These are phyloP conservation scores for Lunasporangiospora selenospora DNA, from an alignment of 192 early-diverging fungal species.

Conservation along the genomic window DNA sequence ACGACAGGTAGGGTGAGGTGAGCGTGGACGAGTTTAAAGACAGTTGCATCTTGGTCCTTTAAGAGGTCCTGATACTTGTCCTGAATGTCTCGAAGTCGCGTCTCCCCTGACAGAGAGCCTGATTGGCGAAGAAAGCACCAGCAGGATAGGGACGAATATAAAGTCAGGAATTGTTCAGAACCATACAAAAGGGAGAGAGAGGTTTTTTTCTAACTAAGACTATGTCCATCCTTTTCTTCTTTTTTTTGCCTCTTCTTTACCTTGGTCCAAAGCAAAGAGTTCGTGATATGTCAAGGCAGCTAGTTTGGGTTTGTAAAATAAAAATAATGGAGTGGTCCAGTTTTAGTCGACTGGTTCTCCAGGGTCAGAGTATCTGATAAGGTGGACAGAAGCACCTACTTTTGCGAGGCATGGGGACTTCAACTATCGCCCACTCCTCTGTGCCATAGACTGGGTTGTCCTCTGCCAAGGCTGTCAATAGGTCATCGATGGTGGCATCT, in stretches of 20 bases:
- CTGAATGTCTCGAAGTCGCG: conserved; percentile 31
- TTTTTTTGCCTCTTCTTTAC: conserved; percentile 16
- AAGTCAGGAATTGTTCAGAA: too few relatives aligned
- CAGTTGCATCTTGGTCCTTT: conserved; percentile 23
- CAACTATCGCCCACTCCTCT: conserved; percentile 30
- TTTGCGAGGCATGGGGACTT: conserved; percentile 42
- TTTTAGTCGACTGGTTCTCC: too few relatives aligned
- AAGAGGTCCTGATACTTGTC: conserved; percentile 37
- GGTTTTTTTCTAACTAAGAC: not conserved
- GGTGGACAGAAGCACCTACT: conserved; percentile 13
- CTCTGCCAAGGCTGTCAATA: conserved; percentile 18
- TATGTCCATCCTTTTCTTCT: not conserved
- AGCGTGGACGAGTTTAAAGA: conserved; percentile 36
- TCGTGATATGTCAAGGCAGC: conserved; percentile 35
- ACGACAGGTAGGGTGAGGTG: conserved; percentile 32
- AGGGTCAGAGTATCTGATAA: too few relatives aligned
- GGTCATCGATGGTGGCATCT: conserved; percentile 36
- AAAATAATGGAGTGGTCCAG: too few relatives aligned
- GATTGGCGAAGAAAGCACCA: too few relatives aligned
- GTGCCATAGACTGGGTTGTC: conserved; percentile 19
- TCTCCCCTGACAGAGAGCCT: conserved; percentile 29
- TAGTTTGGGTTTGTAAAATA: not conserved
- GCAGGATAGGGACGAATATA: too few relatives aligned
- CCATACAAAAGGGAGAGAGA: not conserved
- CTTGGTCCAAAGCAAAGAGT: conserved; percentile 43